Base-by-base conservation (phyloP, 306 rosid species). In the Glycine latifolia region DNA sequence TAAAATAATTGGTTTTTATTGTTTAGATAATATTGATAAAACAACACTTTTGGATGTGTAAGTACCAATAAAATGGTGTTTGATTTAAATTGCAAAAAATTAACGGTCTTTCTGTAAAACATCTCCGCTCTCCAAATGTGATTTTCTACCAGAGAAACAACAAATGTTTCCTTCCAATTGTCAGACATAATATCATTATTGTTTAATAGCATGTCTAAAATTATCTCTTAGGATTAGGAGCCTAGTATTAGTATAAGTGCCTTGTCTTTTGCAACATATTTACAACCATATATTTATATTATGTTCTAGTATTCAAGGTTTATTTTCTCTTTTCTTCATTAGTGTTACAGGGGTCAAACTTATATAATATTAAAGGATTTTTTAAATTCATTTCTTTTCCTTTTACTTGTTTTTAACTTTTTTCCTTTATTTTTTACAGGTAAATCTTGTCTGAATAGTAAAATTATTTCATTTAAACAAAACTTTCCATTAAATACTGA, bases 91-190 rank as follows among this genome's bases (percentile, higher is more conserved):
- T 39, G 46, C 54, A 55, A 55, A 73, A 35, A 1, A 53, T 41
- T 41, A 41, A 41, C 44, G 5, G 31, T 26, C 31, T 26, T 26
- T 26, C 31, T 26, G 53, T 73, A 15, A 54, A 39, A 73, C 10
- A 55, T 39, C 4, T 17, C 17, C 13, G 8, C 4, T 16, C 35
- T 58, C 33, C 35, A 72, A n/a, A n/a, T 54, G n/a, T 54, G 50
- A 35, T 33, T 72, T 73, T 73, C 6, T 37, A 20, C 26, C 41
- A 47, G 60, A 13, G 58, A 76, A 76, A 61, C 4, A 74, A 17
- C 47, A 44, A 60, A 26, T 7, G 41, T 11, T 73, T 56, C 68
- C 58, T 74, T 55, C 58, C 54, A 61, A 35, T 61, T 76, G 41
- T 17, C 13, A 69, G 49, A 65, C 9, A 54, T 54, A 15, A 54